These are phyloP conservation scores for Claviceps purpurea DNA, from an alignment of 2,329 filamentous ascomycete species.

Conservation along the genomic window DNA sequence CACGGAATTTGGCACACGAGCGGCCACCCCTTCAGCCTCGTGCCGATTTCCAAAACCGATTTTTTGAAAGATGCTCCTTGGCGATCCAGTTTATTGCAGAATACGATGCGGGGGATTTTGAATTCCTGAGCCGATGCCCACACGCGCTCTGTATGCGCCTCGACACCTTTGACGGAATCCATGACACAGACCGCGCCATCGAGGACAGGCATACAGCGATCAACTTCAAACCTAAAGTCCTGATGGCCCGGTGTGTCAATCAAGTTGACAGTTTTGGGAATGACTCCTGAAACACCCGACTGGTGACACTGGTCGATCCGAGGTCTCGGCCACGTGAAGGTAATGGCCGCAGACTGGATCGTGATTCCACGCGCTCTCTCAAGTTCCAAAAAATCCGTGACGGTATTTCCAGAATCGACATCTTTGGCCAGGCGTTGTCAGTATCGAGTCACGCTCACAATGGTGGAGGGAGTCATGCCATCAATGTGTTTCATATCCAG, in stretches of 20 bases:
- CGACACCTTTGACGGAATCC: conserved; percentile 84
- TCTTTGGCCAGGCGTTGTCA: conserved; percentile 33
- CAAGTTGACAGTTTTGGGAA: conserved; percentile 63
- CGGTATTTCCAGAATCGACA: conserved; percentile 91
- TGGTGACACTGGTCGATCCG: conserved; percentile 18
- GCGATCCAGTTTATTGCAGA: conserved; percentile 67
- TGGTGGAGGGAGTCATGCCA: background rate
- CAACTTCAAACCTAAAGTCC: conserved; percentile 93
- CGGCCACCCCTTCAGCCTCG: conserved; percentile 69
- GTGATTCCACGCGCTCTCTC: conserved; percentile 90
- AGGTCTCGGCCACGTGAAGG: conserved; percentile 75
- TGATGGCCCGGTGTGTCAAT: conserved; percentile 96
- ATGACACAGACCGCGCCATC: conserved; percentile 89
- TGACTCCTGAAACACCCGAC: conserved; percentile 18
- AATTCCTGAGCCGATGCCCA: conserved; percentile 85
- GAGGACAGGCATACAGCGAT: conserved; percentile 75
- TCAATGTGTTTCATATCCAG: background rate
- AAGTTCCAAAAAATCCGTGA: conserved; percentile 90
- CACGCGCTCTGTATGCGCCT: conserved; percentile 93
- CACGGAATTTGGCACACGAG: conserved; percentile 90
- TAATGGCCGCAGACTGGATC: conserved; percentile 93
- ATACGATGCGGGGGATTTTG: conserved; percentile 66
- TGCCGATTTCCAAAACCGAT: conserved; percentile 74
- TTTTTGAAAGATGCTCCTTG: conserved; percentile 68
- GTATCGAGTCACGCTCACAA: background rate